These are phyloP conservation scores for Tylopilus sp. DNA, from an alignment of 1,284 basidiomycete species.

Conservation along the genomic window DNA sequence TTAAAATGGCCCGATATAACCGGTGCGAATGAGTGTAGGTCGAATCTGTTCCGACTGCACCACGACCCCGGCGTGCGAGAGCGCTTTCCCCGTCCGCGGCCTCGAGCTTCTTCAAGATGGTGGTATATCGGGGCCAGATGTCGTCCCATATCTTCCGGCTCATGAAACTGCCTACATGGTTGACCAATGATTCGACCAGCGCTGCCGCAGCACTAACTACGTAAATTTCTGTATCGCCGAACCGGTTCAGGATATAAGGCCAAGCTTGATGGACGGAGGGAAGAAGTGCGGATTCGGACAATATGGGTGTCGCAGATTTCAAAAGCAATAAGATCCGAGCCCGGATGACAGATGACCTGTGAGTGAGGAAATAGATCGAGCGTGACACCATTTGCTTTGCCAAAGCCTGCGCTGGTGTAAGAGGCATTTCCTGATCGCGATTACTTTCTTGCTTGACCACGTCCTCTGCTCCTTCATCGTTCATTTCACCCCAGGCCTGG, in stretches of 20 bases:
- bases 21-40: conserved; percentile 77
- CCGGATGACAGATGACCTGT: conserved; percentile 79
- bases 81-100: conserved; percentile 62
- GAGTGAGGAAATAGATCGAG: conserved; percentile 87
- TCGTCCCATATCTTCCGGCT: conserved; percentile 80
- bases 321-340: conserved; percentile 77
- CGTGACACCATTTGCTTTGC: conserved; percentile 83
- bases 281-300: conserved; percentile 74
- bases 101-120: conserved; percentile 59
- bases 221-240: conserved; percentile 70
- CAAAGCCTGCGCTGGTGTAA: conserved; percentile 70
- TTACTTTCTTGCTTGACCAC: conserved; percentile 25
- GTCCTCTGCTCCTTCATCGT: conserved; percentile 28
- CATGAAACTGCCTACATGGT: conserved; percentile 80
- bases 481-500: conserved; percentile 47
- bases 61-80: conserved; percentile 52
- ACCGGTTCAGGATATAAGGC: conserved; percentile 84
- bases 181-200: conserved; percentile 67
- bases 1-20: conserved; percentile 69
- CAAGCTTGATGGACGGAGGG: conserved; percentile 84
- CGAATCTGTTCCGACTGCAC: conserved; percentile 60
- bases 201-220: conserved; percentile 74
- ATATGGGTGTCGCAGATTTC: conserved; percentile 67
- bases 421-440: conserved; percentile 44
- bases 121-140: conserved; percentile 80